These are phyloP conservation scores for Isabelozyma gotoi DNA, from an alignment of 805 yeast genomes.

Conservation along the genomic window DNA sequence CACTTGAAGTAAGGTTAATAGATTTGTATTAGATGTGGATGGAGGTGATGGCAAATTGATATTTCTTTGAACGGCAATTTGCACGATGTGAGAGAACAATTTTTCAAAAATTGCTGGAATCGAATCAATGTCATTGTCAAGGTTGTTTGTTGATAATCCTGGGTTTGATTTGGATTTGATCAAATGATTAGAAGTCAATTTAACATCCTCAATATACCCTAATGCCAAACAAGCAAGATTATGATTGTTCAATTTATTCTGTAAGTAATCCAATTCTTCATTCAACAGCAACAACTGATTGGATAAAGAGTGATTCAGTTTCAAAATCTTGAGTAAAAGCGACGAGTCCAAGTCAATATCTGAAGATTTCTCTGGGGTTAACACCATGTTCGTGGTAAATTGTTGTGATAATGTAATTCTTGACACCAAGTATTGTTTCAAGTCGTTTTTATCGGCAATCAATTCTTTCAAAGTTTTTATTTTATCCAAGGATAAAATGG, in stretches of 20 bases:
- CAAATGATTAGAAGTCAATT: slow-evolving; percentile 14
- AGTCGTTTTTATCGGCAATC: slow-evolving; percentile 29
- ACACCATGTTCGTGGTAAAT: slow-evolving; percentile 27
- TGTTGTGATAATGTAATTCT: slow-evolving; percentile 32
- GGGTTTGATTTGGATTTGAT: slow-evolving; percentile 1
- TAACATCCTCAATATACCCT: slow-evolving; percentile 48
- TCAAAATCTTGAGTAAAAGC: slow-evolving; percentile 29
- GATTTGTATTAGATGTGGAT: slow-evolving; percentile 13
- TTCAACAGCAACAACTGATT: slow-evolving; percentile 22
- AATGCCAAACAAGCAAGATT: slow-evolving; percentile 44
- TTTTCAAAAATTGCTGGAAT: slow-evolving; percentile 32
- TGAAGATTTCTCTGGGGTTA: slow-evolving; percentile 9
- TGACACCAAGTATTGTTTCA: slow-evolving; percentile 27
- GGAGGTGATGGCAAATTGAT: slow-evolving; percentile 26
- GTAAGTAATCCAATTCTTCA: slow-evolving; percentile 28
- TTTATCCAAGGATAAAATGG: slow-evolving; percentile 29
- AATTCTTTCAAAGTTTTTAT: slow-evolving; percentile 26
- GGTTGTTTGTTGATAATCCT: slow-evolving; percentile 1
- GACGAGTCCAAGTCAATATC: slow-evolving; percentile 24
- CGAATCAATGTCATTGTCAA: slow-evolving; percentile 1
- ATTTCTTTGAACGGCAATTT: slow-evolving; percentile 44
- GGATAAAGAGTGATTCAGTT: slow-evolving; percentile 31
- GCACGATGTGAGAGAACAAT: slow-evolving; percentile 46
- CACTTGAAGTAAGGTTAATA: slow-evolving; percentile 14
- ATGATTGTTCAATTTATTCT: slow-evolving; percentile 35